These are phyloP conservation scores for Heterobasidion irregulare DNA, from an alignment of 1,284 basidiomycete genomes.

Conservation along the genomic window DNA sequence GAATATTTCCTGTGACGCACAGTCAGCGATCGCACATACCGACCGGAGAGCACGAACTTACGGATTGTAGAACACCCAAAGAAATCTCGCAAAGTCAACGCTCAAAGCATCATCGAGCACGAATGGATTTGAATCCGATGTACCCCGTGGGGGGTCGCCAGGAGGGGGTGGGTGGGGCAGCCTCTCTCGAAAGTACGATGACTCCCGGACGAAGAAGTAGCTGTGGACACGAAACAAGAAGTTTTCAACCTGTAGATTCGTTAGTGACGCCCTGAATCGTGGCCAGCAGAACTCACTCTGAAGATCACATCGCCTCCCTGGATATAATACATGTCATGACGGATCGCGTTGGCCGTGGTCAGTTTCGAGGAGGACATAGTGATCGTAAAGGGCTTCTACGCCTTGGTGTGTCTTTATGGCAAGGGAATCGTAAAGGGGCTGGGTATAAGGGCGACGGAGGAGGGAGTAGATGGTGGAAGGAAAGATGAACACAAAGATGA, in stretches of 20 bases:
- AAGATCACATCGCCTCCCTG: constrained; percentile 47
- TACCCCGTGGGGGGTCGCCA: constrained; percentile 32
- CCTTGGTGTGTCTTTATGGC: background rate
- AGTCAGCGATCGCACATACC: background rate
- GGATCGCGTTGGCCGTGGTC: constrained; percentile 19
- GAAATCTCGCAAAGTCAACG: constrained; percentile 45
- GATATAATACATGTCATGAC: constrained; percentile 42
- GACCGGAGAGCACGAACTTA: constrained; percentile 14
- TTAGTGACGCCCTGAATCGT: background rate
- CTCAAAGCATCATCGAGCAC: constrained; percentile 38
- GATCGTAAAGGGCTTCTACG: constrained; percentile 3
- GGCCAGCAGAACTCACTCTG: constrained; percentile 28
- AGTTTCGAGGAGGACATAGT: constrained; percentile 2
- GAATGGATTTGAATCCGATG: constrained; percentile 40
- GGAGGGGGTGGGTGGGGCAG: constrained; percentile 36
- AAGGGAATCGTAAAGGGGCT: background rate
- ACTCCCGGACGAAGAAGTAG: constrained; percentile 62
- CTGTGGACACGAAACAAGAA: constrained; percentile 52
- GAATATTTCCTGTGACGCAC: constrained; percentile 38
- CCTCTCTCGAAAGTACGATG: constrained; percentile 36
- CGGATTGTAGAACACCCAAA: constrained; percentile 71
- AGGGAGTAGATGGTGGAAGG: background rate
- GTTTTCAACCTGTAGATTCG: constrained; percentile 15
- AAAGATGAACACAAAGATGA: background rate
- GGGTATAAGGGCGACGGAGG: background rate